A percentile compares a stretch with the other conserved stretches of the same genome.
Conservation (phyloP, 371 early-diverging fungal species). For the Apophysomyces variabilis region DNA sequence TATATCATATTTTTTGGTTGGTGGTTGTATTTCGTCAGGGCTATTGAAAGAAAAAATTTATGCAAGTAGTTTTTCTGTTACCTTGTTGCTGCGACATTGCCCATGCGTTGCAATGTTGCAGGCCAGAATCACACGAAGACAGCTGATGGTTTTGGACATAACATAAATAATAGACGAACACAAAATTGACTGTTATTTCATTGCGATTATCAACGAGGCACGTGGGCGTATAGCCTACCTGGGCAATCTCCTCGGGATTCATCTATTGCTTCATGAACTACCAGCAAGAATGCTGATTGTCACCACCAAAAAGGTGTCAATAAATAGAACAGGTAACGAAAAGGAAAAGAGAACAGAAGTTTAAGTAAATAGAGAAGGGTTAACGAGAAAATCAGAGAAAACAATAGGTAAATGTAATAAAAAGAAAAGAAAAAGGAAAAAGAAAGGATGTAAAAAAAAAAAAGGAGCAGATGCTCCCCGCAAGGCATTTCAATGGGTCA, state of each 20-base stretch:
- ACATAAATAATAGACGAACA: neutral
- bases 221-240: conserved; percentile 20
- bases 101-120: conserved; percentile 9
- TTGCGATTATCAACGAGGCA: neutral
- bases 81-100: conserved; percentile 18
- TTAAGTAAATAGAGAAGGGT: neutral
- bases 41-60: neutral
- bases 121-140: conserved; percentile 23
- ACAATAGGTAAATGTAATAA: conserved; percentile 1
- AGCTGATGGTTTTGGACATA: conserved; percentile 11
- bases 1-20: neutral
- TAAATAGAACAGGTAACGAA: neutral
- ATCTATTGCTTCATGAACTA: conserved; percentile 46
- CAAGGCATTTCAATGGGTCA: conserved; percentile 3
- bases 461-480: neutral
- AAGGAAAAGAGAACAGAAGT: neutral
- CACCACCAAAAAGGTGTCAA: conserved; percentile 11
- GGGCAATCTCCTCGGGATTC: conserved; percentile 42
- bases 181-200: no score
- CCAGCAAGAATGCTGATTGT: conserved; percentile 11
- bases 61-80: neutral
- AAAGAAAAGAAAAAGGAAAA: conserved; percentile 5
- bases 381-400: neutral
- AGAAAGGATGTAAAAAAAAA: neutral
- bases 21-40: no score